phyloP scores from a whole-genome alignment of 352 stramenopile species.

The Phytopythium vexans region DNA sequence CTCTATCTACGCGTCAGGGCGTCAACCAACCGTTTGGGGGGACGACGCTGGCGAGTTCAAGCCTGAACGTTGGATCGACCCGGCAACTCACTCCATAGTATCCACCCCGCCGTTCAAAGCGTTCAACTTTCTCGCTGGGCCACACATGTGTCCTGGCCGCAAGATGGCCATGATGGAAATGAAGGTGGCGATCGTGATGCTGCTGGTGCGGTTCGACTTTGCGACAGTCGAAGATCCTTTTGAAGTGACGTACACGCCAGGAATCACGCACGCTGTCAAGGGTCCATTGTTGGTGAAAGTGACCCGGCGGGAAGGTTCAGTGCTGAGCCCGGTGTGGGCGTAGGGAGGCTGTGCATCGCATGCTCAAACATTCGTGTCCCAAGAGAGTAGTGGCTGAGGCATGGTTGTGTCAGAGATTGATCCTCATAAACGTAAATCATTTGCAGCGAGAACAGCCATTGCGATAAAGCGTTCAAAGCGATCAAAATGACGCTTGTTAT shows the following conservation, averaged over 20 bases:
- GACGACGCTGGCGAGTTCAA: constrained; percentile 48
- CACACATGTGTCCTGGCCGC: constrained; percentile 50
- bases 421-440: no score
- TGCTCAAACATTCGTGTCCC: no score
- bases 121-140: constrained; percentile 37
- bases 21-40: constrained; percentile 9
- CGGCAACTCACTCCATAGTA: constrained; percentile 11
- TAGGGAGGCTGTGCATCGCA: no score
- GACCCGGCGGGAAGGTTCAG: no score
- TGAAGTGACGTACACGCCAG: constrained; percentile 28
- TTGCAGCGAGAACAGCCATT: no score
- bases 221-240: constrained; percentile 19
- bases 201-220: constrained; percentile 43
- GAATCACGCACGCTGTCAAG: constrained; percentile 29
- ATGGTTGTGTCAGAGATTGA: no score
- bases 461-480: no score
- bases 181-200: constrained; percentile 32
- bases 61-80: constrained; percentile 58
- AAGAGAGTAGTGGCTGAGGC: constrained; percentile 7
- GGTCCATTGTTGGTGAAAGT: constrained; percentile 14
- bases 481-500: no score
- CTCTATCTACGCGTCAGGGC: no score
- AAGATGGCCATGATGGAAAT: constrained; percentile 45
- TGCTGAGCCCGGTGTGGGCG: no score
- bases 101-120: constrained; percentile 20